Base-by-base conservation (phyloP, 164 flowering plant species). In the Cinnamomum micranthum region DNA sequence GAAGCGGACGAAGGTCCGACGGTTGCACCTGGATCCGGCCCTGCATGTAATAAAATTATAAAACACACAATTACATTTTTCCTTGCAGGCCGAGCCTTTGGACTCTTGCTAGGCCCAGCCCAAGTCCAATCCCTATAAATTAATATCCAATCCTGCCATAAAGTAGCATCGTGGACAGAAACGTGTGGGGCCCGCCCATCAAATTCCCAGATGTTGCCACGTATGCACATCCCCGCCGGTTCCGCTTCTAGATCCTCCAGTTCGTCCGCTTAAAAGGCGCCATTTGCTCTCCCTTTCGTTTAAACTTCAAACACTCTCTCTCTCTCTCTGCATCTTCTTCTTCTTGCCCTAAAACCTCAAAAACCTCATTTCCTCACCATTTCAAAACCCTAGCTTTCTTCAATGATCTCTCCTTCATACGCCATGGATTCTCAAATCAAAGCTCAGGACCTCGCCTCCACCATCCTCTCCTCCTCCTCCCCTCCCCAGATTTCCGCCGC, bases 341-440 rank as follows among this genome's bases (percentile, higher is more conserved):
- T 20, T 70, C 60, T 17, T 50, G 47, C 11, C 47, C 47, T 6
- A 41, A 41, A 41, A 41, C 9, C 9, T 0, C 47, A 6, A 41
- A 41, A 41, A 19, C 35, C 33, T 47, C 72, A 3, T 20, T 59
- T 6, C n/a, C 51, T 59, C 28, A 50, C 23, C 50, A 6, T 6
- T 25, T 31, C 50, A 72, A 72, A 80, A 77, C 80, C 82, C 82
- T 74, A 76, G 28, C 20, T 27, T 17, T 10, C 28, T 6, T 68
- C 82, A 69, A 88, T 87, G 91, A 80, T 78, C 51, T 73, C 86
- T 50, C 91, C 84, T 78, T 77, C 91, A 2, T 87, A 83, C 87
- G 78, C 86, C 82, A 77, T 85, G 81, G 97, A 93, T 80, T 82
- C 95, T 17, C 88, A 80, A 58, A 77, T 82, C 71, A 84, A 87